These are phyloP conservation scores for Tetramitus jugosus DNA, from an alignment of 208 protist genomes.

Conservation along the genomic window DNA sequence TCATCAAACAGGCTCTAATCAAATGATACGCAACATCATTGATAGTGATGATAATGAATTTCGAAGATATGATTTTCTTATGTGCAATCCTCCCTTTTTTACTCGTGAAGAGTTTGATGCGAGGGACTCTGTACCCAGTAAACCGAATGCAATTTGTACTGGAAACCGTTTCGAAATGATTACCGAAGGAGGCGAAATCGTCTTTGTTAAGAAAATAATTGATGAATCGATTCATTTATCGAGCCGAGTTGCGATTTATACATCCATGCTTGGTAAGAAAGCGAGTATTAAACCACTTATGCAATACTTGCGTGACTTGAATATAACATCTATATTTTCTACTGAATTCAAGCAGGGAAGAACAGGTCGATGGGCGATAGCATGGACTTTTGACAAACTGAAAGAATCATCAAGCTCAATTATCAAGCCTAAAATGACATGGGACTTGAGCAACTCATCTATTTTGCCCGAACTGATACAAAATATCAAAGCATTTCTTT, in stretches of 20 bases:
- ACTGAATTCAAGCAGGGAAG: slow-evolving; percentile 17
- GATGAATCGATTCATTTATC: not conserved
- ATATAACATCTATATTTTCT: not conserved
- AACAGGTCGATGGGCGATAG: slow-evolving; percentile 9
- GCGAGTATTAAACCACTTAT: not conserved
- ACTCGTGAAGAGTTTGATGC: not conserved
- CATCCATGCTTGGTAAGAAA: slow-evolving; percentile 23
- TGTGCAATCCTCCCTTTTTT: slow-evolving; percentile 28
- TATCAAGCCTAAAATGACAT: not conserved
- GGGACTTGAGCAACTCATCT: not conserved
- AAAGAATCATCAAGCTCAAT: not conserved
- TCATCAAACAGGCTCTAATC: too few species aligned
- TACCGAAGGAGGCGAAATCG: slow-evolving; percentile 10
- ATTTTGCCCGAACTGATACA: not conserved
- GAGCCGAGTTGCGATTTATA: not conserved
- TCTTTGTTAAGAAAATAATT: slow-evolving; percentile 13
- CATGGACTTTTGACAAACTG: not conserved
- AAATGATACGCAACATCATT: too few species aligned
- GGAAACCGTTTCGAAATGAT: not conserved
- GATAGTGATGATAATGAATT: not conserved
- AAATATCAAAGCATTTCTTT: not conserved
- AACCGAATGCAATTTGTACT: not conserved
- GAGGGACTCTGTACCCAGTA: not conserved
- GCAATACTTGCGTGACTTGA: not conserved
- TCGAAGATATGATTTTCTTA: slow-evolving; percentile 4